These are phyloP conservation scores for Gardenia jasminoides DNA, from an alignment of 257 asterid species.

Conservation along the genomic window DNA sequence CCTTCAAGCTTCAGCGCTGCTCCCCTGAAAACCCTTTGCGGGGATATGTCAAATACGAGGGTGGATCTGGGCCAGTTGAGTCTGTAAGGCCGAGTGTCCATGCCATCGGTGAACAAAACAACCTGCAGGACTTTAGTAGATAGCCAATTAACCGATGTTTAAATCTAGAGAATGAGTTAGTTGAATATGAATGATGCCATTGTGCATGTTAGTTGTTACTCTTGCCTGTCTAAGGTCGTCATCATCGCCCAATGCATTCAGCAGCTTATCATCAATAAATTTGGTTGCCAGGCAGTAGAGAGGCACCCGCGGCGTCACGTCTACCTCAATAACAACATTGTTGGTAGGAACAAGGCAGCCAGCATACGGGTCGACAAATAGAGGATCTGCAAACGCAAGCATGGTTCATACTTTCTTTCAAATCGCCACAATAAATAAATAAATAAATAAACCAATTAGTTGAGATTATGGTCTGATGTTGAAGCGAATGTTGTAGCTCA, in stretches of 20 bases:
- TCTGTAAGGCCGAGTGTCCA: slow-evolving; percentile 85
- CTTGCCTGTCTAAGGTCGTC: slow-evolving; percentile 78
- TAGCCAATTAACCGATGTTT: slow-evolving; percentile 11
- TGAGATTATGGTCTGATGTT: too few species aligned
- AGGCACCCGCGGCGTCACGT: slow-evolving; percentile 36
- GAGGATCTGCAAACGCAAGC: slow-evolving; percentile 55
- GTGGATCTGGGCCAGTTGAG: slow-evolving; percentile 81
- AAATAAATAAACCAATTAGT: too few species aligned
- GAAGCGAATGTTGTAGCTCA: too few species aligned
- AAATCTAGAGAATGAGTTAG: slow-evolving; percentile 8
- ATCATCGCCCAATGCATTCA: slow-evolving; percentile 30
- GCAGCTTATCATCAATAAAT: slow-evolving; percentile 70
- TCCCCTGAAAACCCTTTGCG: slow-evolving; percentile 42
- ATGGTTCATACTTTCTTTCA: not conserved
- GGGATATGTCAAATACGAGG: slow-evolving; percentile 58
- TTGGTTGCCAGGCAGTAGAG: slow-evolving; percentile 71
- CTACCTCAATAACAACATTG: slow-evolving; percentile 21
- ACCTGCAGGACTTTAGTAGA: slow-evolving; percentile 51
- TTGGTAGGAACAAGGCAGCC: slow-evolving; percentile 57
- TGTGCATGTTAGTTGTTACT: not conserved
- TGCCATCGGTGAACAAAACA: slow-evolving; percentile 79
- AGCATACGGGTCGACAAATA: slow-evolving; percentile 70
- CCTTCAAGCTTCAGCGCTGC: slow-evolving; percentile 65
- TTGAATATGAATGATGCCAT: not conserved
- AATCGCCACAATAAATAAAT: too few species aligned